A percentile compares a stretch with the other conserved stretches of the same genome.
Conservation (phyloP, 306 rosid genomes). For the Sphenostylis stenocarpa region DNA sequence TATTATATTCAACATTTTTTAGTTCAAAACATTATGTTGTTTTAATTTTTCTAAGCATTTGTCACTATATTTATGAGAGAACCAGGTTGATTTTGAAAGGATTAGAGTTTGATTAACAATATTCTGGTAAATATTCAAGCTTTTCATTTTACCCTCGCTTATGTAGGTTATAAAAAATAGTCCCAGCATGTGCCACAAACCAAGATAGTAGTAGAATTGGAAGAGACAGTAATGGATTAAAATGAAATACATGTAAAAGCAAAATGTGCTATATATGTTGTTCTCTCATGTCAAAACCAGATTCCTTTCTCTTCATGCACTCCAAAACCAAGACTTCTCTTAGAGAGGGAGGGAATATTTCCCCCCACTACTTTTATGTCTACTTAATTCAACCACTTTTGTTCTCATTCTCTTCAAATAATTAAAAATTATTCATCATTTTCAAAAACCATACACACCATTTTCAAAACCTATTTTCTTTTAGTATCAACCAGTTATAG, state of each 20-base stretch:
- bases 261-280: conserved; percentile 29
- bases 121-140: neutral
- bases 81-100: neutral
- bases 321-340: conserved; percentile 35
- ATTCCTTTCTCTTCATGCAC: conserved; percentile 45
- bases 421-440: conserved; percentile 15
- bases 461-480: neutral
- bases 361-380: conserved; percentile 1
- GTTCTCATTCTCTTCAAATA: conserved; percentile 62
- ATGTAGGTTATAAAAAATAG: neutral
- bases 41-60: neutral
- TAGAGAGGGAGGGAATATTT: conserved; percentile 46
- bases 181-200: conserved; percentile 21
- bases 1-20: neutral
- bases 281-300: conserved; percentile 35
- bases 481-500: neutral
- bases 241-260: conserved; percentile 21
- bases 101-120: neutral
- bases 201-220: neutral
- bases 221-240: neutral
- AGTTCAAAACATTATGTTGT: neutral
- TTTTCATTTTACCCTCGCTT: neutral
- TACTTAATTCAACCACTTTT: conserved; percentile 43
- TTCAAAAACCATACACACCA: conserved; percentile 10
- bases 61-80: neutral